A percentile compares a stretch with the other conserved stretches of the same genome.
These are phyloP conservation scores for Neurospora crassa DNA, from an alignment of 2,329 filamentous ascomycete genomes.

Conservation along the genomic window DNA sequence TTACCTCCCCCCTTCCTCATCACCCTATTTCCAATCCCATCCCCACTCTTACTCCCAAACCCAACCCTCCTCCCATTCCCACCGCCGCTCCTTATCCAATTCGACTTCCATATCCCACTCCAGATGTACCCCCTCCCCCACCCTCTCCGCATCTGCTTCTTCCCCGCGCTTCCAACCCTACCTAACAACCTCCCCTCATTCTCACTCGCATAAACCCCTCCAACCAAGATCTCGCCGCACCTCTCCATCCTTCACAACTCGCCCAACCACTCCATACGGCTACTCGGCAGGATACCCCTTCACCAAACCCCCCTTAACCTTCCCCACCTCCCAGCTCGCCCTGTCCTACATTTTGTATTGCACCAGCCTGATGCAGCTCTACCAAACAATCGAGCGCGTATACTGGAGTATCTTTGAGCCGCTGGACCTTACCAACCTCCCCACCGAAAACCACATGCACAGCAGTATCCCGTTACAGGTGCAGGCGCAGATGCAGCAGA, in stretches of 20 bases:
- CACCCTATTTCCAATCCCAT: slow-evolving; percentile 1
- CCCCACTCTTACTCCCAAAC: neutral
- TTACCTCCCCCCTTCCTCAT: neutral
- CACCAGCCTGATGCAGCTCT: slow-evolving; percentile 39
- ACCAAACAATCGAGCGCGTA: slow-evolving; percentile 37
- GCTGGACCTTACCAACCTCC: neutral
- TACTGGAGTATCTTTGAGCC: slow-evolving; percentile 35
- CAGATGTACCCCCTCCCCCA: slow-evolving; percentile 33
- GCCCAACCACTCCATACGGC: neutral
- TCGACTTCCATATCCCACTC: neutral
- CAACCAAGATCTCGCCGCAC: neutral
- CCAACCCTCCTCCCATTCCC: neutral
- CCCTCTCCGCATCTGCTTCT: slow-evolving; percentile 35
- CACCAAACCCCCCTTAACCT: neutral
- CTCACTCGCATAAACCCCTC: neutral
- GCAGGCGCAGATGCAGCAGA: slow-evolving; percentile 13
- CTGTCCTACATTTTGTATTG: slow-evolving; percentile 44
- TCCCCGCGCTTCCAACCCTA: slow-evolving; percentile 19
- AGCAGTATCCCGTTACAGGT: slow-evolving; percentile 16
- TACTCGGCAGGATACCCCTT: neutral
- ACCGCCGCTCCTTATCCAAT: neutral
- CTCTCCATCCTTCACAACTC: neutral
- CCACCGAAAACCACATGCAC: neutral
- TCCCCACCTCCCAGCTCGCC: slow-evolving; percentile 17
- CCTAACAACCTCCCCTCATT: neutral